Evolutionary conservation across 2,329 filamentous ascomycete genomes (phyloP), one percentile per base, ranked within the genome.

Genomic region (Didymella glomerata): DNA sequence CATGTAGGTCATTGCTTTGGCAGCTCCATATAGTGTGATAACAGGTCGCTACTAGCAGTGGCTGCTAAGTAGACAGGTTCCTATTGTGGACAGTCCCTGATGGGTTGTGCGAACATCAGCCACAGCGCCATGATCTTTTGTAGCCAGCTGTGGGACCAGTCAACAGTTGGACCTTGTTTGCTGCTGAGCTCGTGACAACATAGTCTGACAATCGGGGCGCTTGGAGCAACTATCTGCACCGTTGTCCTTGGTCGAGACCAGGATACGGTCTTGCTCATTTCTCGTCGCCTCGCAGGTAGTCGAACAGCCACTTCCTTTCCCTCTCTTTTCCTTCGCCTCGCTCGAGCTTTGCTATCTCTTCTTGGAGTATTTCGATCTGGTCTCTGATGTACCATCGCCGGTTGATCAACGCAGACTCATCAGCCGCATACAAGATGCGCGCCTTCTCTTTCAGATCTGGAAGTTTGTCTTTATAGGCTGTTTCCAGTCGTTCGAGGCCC

Each of bases 281-380:
- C 2, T 49, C 48, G 4, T 51, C 55, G 9, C 48, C 42, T n/a
- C 38, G 28, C 45, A 58, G n/a, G 16, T 46, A 40, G 5, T 41
- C 38, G 22, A 45, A 49, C 18, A 58, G 10, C 55, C 44, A 52
- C 18, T 51, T 58, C 14, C 24, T 34, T 9, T 22, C 48, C 10
- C 45, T 45, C 20, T 49, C 45, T 1, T 13, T 3, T 24, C 16
- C n/a, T 30, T 38, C 45, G 9, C 52, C 52, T 13, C 36, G n/a
- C 30, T 44, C 16, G n/a, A 58, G 28, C 18, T 45, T 25, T 25
- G 45, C 30, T 4, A 53, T 45, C 14, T 53, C 36, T 3, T 44
- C 45, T 38, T 48, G 5, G 3, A 54, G 24, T 10, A 18, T 14
- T 36, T 48, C 27, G 6, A 49, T 49, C 25, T 58, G 6, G 1